Evolutionary conservation across 257 asterid species (phyloP).

Genomic region (Linderniella brevidens): DNA sequence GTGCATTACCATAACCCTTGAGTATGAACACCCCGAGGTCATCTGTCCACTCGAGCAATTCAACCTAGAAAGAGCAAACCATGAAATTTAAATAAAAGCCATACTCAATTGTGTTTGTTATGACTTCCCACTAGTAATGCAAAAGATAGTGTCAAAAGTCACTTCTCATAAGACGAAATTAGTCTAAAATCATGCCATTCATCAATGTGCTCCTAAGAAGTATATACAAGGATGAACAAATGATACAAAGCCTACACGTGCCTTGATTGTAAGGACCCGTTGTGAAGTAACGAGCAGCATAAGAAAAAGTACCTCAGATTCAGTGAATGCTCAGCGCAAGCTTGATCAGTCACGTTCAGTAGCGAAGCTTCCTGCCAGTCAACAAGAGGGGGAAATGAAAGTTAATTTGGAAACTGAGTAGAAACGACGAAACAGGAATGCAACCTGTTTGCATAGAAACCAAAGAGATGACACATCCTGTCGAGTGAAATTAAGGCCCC

Average conservation of each 20-base stretch:
- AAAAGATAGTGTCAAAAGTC: too few species aligned
- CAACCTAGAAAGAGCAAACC: too few species aligned
- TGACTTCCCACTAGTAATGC: too few species aligned
- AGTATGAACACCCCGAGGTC: conserved; percentile 74
- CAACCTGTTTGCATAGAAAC: conserved; percentile 89
- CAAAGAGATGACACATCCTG: conserved; percentile 64
- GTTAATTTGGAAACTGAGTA: not conserved
- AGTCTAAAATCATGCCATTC: too few species aligned
- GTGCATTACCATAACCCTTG: conserved; percentile 84
- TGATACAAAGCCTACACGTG: too few species aligned
- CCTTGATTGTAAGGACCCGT: too few species aligned
- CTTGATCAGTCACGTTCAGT: conserved; percentile 60
- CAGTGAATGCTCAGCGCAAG: conserved; percentile 72
- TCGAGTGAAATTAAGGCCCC: conserved; percentile 66
- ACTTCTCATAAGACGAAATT: too few species aligned
- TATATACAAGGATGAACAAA: too few species aligned
- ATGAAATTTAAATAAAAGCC: conserved; percentile 9
- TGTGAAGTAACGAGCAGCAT: too few species aligned
- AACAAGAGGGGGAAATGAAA: conserved; percentile 7
- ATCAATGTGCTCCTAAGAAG: too few species aligned
- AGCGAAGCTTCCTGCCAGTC: conserved; percentile 82
- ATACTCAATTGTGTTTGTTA: too few species aligned
- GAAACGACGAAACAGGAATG: not conserved
- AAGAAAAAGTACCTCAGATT: conserved; percentile 74
- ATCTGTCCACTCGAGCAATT: conserved; percentile 86